These are phyloP conservation scores for Bruguiera parviflora DNA, from an alignment of 345 rosid species.

Conservation along the genomic window DNA sequence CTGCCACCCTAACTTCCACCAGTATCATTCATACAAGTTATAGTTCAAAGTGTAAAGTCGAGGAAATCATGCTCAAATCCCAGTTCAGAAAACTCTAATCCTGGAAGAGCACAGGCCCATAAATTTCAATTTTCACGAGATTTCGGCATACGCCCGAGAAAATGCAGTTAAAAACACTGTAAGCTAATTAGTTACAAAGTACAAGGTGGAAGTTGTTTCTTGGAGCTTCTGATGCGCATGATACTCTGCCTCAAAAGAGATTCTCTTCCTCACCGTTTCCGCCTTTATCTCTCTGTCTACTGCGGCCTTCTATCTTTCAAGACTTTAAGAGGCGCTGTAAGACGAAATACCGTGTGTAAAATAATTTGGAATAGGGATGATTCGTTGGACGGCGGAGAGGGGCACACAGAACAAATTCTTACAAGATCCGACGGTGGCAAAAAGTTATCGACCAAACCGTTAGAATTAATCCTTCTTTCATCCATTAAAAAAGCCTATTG, in stretches of 20 bases:
- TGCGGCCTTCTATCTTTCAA: no score
- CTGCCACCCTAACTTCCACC: background rate
- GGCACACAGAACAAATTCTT: no score
- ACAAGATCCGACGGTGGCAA: no score
- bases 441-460: no score
- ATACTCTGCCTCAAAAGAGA: background rate
- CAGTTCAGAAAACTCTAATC: no score
- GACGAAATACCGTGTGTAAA: no score
- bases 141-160: constrained; percentile 37
- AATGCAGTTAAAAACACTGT: constrained; percentile 17
- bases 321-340: no score
- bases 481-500: no score
- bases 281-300: constrained; percentile 14
- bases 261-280: background rate
- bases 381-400: no score
- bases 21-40: no score
- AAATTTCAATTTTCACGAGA: constrained; percentile 37
- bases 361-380: no score
- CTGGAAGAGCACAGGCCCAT: constrained; percentile 13
- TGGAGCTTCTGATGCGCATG: constrained; percentile 2
- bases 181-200: constrained; percentile 1
- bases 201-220: background rate
- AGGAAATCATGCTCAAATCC: constrained; percentile 48
- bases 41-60: constrained; percentile 1
- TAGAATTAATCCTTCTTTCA: no score